Conservation (phyloP, 2,329 filamentous ascomycete species). For the Botrytis galanthina region DNA sequence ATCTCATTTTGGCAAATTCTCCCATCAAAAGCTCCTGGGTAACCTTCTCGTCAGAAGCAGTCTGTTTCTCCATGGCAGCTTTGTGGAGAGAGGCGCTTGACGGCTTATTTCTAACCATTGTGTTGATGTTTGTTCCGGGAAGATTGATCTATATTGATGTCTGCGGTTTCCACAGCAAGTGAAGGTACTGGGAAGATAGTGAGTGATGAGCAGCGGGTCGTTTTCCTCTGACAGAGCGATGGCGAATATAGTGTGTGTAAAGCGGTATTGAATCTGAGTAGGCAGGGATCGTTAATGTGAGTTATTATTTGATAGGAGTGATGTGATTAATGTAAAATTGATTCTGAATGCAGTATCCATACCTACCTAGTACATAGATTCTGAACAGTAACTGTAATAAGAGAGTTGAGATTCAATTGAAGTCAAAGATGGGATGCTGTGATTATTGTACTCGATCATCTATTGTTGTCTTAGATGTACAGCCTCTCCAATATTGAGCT, state of each 20-base stretch:
- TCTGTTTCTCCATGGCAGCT: background rate
- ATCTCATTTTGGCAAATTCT: background rate
- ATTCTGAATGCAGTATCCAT: background rate
- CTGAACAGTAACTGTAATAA: too few species aligned
- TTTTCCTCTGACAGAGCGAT: background rate
- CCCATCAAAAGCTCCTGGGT: background rate
- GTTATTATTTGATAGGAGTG: background rate
- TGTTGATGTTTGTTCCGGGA: background rate
- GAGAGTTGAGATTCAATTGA: too few species aligned
- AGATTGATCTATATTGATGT: background rate
- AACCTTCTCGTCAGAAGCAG: background rate
- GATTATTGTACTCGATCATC: background rate
- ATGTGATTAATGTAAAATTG: background rate
- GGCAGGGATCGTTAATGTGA: conserved; percentile 18
- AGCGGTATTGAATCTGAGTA: conserved; percentile 22
- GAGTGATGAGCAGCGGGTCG: background rate
- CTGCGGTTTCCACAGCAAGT: background rate
- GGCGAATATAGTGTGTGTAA: background rate
- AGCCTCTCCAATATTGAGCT: conserved; percentile 8
- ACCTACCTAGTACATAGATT: background rate
- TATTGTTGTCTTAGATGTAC: background rate
- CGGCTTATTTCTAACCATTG: conserved; percentile 4
- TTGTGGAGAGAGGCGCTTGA: background rate
- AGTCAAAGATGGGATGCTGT: background rate
- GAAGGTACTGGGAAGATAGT: background rate